A percentile compares a stretch with the other conserved stretches of the same genome.
Evolutionary conservation across 345 rosid genomes (phyloP).

Genomic region (Cardamine chenopodiifolia): DNA sequence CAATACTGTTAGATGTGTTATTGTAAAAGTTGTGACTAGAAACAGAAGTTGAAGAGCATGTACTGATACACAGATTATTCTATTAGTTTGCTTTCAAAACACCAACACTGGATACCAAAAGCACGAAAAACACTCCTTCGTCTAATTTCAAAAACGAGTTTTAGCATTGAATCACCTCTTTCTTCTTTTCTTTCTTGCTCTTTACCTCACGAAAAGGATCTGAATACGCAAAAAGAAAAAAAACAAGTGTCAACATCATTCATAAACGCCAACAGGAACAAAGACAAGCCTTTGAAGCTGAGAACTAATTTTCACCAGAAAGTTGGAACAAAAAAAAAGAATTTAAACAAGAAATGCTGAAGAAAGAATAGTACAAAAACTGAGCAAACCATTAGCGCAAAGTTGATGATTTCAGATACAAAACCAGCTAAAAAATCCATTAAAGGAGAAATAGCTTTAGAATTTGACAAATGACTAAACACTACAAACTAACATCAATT

Average conservation of each 20-base stretch:
- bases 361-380: neutral
- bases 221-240: conserved; percentile 33
- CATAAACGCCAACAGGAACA: conserved; percentile 4
- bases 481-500: neutral
- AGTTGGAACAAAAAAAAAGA: neutral
- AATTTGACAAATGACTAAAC: neutral
- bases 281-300: conserved; percentile 13
- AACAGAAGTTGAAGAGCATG: conserved; percentile 13
- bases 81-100: neutral
- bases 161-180: conserved; percentile 61
- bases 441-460: neutral
- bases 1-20: neutral
- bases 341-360: neutral
- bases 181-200: conserved; percentile 94
- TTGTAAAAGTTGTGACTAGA: neutral
- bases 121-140: neutral
- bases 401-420: neutral
- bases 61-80: neutral
- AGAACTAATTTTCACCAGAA: conserved; percentile 20
- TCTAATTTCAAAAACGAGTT: neutral
- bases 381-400: neutral
- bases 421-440: conserved; percentile 9
- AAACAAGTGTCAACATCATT: conserved; percentile 17
- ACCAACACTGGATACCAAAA: conserved; percentile 12
- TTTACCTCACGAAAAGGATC: conserved; percentile 98